Base-by-base conservation (phyloP, 768 basidiomycete species). In the Russula sp. region DNA sequence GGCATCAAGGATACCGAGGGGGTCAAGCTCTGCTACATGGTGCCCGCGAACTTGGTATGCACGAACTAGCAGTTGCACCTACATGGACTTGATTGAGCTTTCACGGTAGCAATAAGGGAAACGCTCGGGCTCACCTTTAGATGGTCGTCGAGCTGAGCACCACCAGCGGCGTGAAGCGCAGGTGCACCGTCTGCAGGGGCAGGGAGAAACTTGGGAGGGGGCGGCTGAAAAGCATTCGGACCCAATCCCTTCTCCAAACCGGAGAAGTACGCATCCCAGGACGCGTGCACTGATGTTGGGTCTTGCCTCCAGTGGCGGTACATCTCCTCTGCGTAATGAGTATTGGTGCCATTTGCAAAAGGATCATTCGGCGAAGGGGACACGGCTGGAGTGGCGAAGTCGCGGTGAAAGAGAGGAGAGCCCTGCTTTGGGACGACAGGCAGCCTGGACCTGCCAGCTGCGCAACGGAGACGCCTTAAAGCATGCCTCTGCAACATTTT, bases 31-130 rank as follows among this genome's bases (percentile, higher is more conserved):
- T 40, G 96, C 97, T 62, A 94, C 81, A 70, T 98, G 94, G 71
- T 99, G 97, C 16, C 97, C 97, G 63, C 96, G 91, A 18, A 99
- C 97, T 85, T 99, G 97, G 77, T 97, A 99, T 3, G 97, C 97
- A 61, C 97, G 89, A 57, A 98, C 94, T 61, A 99, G 87, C 34
- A 98, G 83, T 89, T 99, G 97, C 18, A 94, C 88, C 96, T 98
- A 71, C 2, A 31, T 35, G 27, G 22, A 14, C 14, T 22, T 61
- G 22, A 68, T 27, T 61, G 22, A 68, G 32, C 32, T 47, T 34
- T 35, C 35, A 65, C 6, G 60, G 16, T n/a, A 53, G 16, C 13
- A 48, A 49, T 32, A 55, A 57, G 18, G 22, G 35, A 40, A 48
- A 14, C n/a, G 18, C 20, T 2, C 7, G 39, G 8, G 63, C 78